A percentile compares a stretch with the other conserved stretches of the same genome.
These are phyloP conservation scores for Agaricus subrufescens DNA, from an alignment of 768 basidiomycete genomes.

Conservation along the genomic window DNA sequence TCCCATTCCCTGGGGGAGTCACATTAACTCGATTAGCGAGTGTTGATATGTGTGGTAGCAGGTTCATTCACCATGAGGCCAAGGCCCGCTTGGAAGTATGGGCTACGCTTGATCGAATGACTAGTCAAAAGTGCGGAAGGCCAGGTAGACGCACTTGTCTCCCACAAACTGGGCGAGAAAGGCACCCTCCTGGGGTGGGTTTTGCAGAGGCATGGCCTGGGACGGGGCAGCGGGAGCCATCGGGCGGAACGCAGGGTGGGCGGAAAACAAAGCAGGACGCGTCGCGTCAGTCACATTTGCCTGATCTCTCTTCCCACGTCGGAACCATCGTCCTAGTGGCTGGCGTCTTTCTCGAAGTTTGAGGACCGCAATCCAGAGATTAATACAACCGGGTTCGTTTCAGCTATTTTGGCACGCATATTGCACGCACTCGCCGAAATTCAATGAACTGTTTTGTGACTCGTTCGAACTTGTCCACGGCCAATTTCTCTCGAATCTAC, in stretches of 20 bases:
- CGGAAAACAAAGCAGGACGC: slow-evolving; percentile 13
- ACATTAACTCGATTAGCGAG: slow-evolving; percentile 3
- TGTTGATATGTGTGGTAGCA: not conserved
- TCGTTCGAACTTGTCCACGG: too few relatives aligned
- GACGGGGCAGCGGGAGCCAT: slow-evolving; percentile 4
- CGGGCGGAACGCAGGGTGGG: not conserved
- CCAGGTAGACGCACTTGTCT: slow-evolving; percentile 50
- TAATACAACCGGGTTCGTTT: too few relatives aligned
- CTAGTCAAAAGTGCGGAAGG: slow-evolving; percentile 2
- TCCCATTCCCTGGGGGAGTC: slow-evolving; percentile 69
- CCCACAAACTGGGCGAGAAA: slow-evolving; percentile 38
- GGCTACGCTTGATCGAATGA: slow-evolving; percentile 54
- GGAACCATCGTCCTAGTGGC: too few relatives aligned
- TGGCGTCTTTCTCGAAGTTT: too few relatives aligned
- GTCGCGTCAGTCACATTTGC: slow-evolving; percentile 14
- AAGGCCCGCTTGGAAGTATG: slow-evolving; percentile 97
- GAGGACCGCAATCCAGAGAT: too few relatives aligned
- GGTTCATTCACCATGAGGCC: slow-evolving; percentile 83
- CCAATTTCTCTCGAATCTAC: too few relatives aligned
- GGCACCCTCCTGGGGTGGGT: slow-evolving; percentile 17
- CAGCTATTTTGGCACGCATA: slow-evolving; percentile 45
- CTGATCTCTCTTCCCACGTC: slow-evolving; percentile 4
- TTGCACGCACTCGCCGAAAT: slow-evolving; percentile 71
- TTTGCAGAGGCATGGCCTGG: slow-evolving; percentile 9
- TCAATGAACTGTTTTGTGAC: slow-evolving; percentile 13